Conservation (phyloP, 352 stramenopile species). For the Phytophthora citricola region DNA sequence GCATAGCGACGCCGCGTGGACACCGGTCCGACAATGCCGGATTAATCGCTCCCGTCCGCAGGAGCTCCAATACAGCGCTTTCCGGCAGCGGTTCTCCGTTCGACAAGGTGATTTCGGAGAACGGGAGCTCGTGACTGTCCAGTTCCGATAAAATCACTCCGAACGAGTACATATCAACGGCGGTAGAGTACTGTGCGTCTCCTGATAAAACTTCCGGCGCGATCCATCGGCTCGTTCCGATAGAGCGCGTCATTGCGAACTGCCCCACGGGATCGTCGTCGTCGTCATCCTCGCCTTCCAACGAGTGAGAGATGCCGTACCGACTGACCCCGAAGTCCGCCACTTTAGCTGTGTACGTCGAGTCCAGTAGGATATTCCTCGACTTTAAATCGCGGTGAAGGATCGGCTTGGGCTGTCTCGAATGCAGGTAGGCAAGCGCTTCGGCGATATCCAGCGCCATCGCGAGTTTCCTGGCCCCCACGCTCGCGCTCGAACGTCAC, state of each 20-base stretch:
- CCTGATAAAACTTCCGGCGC: constrained; percentile 70
- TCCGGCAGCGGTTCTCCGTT: constrained; percentile 61
- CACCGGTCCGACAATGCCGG: constrained; percentile 59
- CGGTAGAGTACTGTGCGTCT: constrained; percentile 45
- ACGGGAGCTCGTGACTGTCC: constrained; percentile 73
- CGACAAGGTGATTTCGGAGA: constrained; percentile 64
- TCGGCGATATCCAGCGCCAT: constrained; percentile 71
- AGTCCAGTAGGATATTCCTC: constrained; percentile 67
- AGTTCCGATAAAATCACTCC: constrained; percentile 75
- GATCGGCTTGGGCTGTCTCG: constrained; percentile 48
- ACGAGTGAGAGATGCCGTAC: constrained; percentile 36
- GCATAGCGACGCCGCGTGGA: constrained; percentile 44
- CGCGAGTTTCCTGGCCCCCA: constrained; percentile 64
- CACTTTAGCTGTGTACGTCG: constrained; percentile 66
- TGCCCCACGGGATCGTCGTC: constrained; percentile 22
- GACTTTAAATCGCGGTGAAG: constrained; percentile 82
- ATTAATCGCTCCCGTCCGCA: constrained; percentile 57
- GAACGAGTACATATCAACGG: constrained; percentile 79
- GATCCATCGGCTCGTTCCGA: constrained; percentile 59
- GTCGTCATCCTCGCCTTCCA: constrained; percentile 28
- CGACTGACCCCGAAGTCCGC: constrained; percentile 75
- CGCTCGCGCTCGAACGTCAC: constrained; percentile 28
- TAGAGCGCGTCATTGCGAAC: constrained; percentile 35
- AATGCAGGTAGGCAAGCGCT: constrained; percentile 73
- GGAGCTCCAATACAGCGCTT: constrained; percentile 54